Evolutionary conservation across 2,329 filamentous ascomycete genomes (phyloP).

Genomic region (Chaetomium strumarium): DNA sequence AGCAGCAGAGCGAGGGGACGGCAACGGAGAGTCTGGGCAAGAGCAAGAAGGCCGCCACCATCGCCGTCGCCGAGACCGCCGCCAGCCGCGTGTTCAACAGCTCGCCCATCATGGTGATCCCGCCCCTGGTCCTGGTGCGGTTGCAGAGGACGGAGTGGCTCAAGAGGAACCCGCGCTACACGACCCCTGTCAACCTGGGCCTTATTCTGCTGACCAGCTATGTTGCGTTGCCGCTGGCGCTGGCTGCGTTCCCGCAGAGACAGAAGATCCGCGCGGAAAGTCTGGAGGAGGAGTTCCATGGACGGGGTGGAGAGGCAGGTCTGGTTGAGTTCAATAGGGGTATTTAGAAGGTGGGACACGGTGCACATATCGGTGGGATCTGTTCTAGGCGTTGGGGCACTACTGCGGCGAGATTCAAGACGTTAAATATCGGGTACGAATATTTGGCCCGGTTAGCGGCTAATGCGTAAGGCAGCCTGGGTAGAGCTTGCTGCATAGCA

Average conservation of each 20-base stretch:
- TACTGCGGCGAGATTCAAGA: no score
- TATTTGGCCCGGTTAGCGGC: not conserved
- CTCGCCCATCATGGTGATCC: conserved; percentile 94
- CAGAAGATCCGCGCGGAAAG: conserved; percentile 70
- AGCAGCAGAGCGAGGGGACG: not conserved
- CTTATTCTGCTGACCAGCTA: conserved; percentile 83
- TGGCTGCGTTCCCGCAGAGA: conserved; percentile 88
- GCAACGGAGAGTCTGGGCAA: conserved; percentile 69
- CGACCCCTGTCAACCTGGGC: conserved; percentile 77
- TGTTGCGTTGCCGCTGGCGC: conserved; percentile 79
- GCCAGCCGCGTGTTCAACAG: conserved; percentile 87
- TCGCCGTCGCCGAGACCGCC: conserved; percentile 91
- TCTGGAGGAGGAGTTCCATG: conserved; percentile 83
- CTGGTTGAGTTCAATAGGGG: conserved; percentile 96
- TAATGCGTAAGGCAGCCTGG: not conserved
- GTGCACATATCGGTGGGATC: no score
- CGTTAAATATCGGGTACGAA: no score
- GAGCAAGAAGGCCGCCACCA: conserved; percentile 76
- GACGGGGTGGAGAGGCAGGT: conserved; percentile 68
- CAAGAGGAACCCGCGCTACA: conserved; percentile 66
- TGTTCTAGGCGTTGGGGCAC: no score
- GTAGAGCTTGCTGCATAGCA: conserved; percentile 2
- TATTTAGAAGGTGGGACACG: conserved; percentile 48
- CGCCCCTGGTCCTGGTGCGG: conserved; percentile 76
- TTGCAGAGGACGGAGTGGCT: conserved; percentile 83